Base-by-base conservation (phyloP, 139 green algal genomes). In the Microglena sp. region DNA sequence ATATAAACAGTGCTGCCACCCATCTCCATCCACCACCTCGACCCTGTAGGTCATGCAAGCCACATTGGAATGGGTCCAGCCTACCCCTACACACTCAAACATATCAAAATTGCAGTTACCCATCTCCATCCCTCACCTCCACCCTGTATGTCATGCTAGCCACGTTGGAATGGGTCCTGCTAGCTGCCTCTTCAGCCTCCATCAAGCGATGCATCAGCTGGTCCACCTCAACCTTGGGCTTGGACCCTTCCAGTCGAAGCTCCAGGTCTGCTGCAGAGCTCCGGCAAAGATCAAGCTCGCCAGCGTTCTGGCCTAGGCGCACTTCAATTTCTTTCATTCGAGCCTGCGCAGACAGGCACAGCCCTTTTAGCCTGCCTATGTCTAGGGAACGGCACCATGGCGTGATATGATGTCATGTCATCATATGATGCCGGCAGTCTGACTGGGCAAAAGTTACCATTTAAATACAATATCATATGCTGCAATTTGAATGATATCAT, bases 211-310 rank as follows among this genome's bases (percentile, higher is more conserved):
- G 58, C 5, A 65, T 22, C 45, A 87, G 64, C 62, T 69, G 66
- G 53, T 85, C 71, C 36, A 68, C 68, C 66, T 87, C 77, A 1
- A 63, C 62, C 59, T 66, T 67, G 30, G 53, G 72, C 62, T 73
- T 65, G 22, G 64, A 67, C 4, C 72, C 79, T 33, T 66, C 53
- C 45, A 83, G 43, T 24, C 73, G 70, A 31, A 54, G 33, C 73
- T 83, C 67, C 56, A 82, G 34, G 0, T 65, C 65, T 1, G 44
- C 24, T 1, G 61, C 55, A 7, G 64, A 60, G 62, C 60, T 55
- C 5, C 69, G 71, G 11, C 59, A 59, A 55, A 77, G 67, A 36
- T 73, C 63, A n/a, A 81, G 71, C 73, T 86, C 79, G 4, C 63
- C 66, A 0, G 62, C 62, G 26, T 28, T 43, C 31, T 72, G 56